These are phyloP conservation scores for Kernera saxatilis DNA, from an alignment of 345 rosid genomes.

Conservation along the genomic window DNA sequence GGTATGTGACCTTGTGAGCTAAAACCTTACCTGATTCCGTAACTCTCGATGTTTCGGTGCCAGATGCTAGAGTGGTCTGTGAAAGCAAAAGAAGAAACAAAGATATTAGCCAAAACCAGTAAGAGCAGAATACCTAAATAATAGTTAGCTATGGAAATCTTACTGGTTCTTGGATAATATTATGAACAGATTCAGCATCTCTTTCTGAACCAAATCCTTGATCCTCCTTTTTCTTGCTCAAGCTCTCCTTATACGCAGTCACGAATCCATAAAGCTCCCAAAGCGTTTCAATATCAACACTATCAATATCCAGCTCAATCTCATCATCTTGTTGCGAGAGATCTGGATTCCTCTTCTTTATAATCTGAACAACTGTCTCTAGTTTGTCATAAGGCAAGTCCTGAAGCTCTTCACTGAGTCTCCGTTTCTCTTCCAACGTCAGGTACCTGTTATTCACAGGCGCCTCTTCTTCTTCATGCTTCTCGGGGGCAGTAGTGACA, in stretches of 20 bases:
- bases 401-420: slow-evolving; percentile 61
- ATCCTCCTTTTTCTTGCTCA: slow-evolving; percentile 44
- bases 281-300: slow-evolving; percentile 68
- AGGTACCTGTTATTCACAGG: slow-evolving; percentile 45
- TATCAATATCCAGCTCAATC: slow-evolving; percentile 86
- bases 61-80: slow-evolving; percentile 15
- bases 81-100: slow-evolving; percentile 14
- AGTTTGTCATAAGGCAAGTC: slow-evolving; percentile 75
- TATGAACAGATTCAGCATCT: slow-evolving; percentile 37
- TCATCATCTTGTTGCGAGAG: slow-evolving; percentile 81
- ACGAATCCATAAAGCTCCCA: slow-evolving; percentile 86
- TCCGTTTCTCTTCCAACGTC: slow-evolving; percentile 81
- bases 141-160: slow-evolving; percentile 7
- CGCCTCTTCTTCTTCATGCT: slow-evolving; percentile 46
- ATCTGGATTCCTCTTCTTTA: slow-evolving; percentile 72
- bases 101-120: background rate
- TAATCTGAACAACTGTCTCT: slow-evolving; percentile 70
- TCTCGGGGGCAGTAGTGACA: slow-evolving; percentile 19
- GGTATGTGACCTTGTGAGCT: background rate
- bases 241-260: slow-evolving; percentile 42
- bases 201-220: slow-evolving; percentile 39
- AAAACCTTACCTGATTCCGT: slow-evolving; percentile 27
- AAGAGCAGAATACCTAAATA: slow-evolving; percentile 9
- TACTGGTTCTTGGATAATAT: slow-evolving; percentile 28
- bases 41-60: slow-evolving; percentile 20